phyloP scores from a whole-genome alignment of 805 yeast species.

The Saturnispora hagleri region DNA sequence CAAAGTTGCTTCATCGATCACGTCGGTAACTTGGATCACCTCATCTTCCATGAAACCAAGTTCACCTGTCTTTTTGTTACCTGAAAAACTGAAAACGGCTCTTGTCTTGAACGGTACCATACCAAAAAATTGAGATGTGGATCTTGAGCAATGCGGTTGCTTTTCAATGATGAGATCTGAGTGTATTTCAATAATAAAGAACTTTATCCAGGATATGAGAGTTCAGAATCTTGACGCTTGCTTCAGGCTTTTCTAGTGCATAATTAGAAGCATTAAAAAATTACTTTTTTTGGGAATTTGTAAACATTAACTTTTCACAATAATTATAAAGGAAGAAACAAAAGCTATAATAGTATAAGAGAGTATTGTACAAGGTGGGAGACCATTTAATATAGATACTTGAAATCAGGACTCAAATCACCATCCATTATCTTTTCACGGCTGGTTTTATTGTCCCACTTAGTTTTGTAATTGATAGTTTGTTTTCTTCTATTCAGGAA shows the following conservation, averaged over 20 bases:
- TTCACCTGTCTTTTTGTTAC: constrained; percentile 71
- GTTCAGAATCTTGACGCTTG: not conserved
- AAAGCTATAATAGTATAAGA: not conserved
- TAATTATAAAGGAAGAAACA: not conserved
- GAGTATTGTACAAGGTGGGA: not conserved
- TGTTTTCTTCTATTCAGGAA: constrained; percentile 31
- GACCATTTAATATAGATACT: constrained; percentile 32
- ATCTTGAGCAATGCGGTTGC: not conserved
- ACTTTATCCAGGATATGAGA: not conserved
- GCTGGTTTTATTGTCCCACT: constrained; percentile 22
- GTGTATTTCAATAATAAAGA: not conserved
- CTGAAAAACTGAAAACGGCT: constrained; percentile 91
- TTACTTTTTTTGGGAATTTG: not conserved
- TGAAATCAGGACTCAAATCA: constrained; percentile 36
- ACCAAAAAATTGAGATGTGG: not conserved
- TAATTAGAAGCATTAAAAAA: not conserved
- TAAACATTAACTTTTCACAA: not conserved
- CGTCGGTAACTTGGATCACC: constrained; percentile 64
- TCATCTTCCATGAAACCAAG: constrained; percentile 93
- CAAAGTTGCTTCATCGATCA: constrained; percentile 90
- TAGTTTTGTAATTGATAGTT: constrained; percentile 20
- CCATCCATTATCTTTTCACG: constrained; percentile 27
- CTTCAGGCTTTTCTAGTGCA: not conserved
- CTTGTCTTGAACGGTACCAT: constrained; percentile 23
- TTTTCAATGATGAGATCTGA: not conserved